Evolutionary conservation across 495 filamentous ascomycete species (phyloP), one percentile per base, ranked within the genome.

Genomic region (Penicillium diatomitis): DNA sequence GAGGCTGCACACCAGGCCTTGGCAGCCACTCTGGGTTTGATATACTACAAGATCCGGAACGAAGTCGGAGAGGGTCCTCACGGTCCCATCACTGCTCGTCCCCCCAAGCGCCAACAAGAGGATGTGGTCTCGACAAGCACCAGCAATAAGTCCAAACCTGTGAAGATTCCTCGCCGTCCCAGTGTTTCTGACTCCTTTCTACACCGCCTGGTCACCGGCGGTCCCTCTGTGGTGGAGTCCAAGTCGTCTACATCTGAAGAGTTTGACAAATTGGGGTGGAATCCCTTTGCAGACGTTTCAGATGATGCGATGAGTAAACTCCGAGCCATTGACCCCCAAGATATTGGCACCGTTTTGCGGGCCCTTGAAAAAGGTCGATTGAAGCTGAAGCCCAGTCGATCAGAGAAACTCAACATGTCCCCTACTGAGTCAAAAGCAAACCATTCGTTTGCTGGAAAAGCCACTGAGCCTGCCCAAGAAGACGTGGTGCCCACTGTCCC

Each of bases 31-130:
- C 43, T 70, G 8, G 69, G 69, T 30, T 52, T 72, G 20, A 62
- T 69, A 3, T 72, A 70, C 47, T 68, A 67, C 48, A 70, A 70
- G 52, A 72, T 72, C 35, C 67, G 67, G 6, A 72, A 72, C 35
- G 65, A 70, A 45, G 64, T 67, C 4, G 67, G 69, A 1, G 69
- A 70, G 32, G 63, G 61, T 2, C 62, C 57, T 1, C 56, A 58
- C 39, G 48, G 56, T 4, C 61, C 45, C 4, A 51, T 64, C 28
- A 46, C 48, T 12, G 29, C 31, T 4, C 62, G 66, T 27, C 61
- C 68, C 8, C 59, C 62, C 2, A 72, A 72, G 53, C 61, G 67
- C 32, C 64, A 65, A 37, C 67, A 63, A 41, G 67, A 69, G 27
- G 69, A 70, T 0, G 49, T 62, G n/a, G 57, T 55, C 31, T 68